Percentiles rank a stretch among this genome's conserved stretches.
Evolutionary conservation across 179 eudicot genomes (phyloP).

Genomic region (Silene noctiflora): DNA sequence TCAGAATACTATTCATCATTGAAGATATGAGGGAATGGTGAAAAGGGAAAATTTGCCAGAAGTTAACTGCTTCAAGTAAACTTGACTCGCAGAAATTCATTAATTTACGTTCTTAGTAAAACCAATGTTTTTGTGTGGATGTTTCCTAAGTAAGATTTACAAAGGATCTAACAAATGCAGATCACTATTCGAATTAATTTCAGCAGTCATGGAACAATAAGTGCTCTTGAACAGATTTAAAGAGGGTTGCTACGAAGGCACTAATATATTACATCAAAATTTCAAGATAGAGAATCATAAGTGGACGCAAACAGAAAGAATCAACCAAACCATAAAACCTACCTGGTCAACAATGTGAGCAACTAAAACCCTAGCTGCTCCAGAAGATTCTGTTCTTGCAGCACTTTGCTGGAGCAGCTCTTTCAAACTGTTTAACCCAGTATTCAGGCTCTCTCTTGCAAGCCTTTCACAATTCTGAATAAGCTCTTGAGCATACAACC

Average conservation of each 20-base stretch:
- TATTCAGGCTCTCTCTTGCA: slow-evolving; percentile 32
- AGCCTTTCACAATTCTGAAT: slow-evolving; percentile 52
- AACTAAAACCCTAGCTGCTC: slow-evolving; percentile 70
- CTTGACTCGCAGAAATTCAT: background rate
- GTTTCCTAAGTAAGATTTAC: background rate
- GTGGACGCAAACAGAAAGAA: background rate
- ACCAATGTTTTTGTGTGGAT: background rate
- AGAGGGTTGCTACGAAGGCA: background rate
- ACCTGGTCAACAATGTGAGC: slow-evolving; percentile 73
- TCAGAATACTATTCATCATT: background rate
- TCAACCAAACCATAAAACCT: slow-evolving; percentile 9
- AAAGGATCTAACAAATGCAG: background rate
- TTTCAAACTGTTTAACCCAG: slow-evolving; percentile 33
- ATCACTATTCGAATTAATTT: background rate
- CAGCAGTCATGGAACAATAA: background rate
- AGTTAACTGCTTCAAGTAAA: background rate
- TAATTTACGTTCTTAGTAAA: background rate
- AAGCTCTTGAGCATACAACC: slow-evolving; percentile 63
- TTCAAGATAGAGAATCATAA: background rate
- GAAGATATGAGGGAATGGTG: background rate
- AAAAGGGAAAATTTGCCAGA: background rate
- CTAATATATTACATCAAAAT: background rate
- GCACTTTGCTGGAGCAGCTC: slow-evolving; percentile 56
- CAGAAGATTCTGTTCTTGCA: slow-evolving; percentile 47
- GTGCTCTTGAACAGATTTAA: background rate